Conservation (phyloP, 148 eudicot species). For the Rhododendron williamsianum region DNA sequence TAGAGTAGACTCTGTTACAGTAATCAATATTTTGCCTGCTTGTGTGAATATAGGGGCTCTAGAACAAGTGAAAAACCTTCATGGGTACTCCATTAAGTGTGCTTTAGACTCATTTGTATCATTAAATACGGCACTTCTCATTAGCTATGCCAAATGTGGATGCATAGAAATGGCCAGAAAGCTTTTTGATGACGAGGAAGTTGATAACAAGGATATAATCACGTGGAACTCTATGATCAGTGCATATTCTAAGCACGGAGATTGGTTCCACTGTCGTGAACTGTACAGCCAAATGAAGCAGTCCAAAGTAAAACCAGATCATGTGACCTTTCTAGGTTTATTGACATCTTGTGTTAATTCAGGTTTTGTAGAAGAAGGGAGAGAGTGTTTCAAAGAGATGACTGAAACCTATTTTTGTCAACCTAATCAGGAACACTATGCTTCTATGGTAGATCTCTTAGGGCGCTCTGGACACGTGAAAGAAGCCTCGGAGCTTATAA, state of each 20-base stretch:
- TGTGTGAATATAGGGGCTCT: slow-evolving; percentile 29
- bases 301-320: slow-evolving; percentile 21
- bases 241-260: slow-evolving; percentile 36
- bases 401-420: slow-evolving; percentile 22
- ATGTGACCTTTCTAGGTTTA: slow-evolving; percentile 31
- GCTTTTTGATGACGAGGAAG: slow-evolving; percentile 27
- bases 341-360: slow-evolving; percentile 38
- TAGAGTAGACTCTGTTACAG: slow-evolving; percentile 17
- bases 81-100: slow-evolving; percentile 26
- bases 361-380: slow-evolving; percentile 24
- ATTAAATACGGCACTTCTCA: slow-evolving; percentile 26
- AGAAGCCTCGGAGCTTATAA: slow-evolving; percentile 29
- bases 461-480: slow-evolving; percentile 28
- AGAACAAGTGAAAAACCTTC: slow-evolving; percentile 30
- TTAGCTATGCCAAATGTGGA: slow-evolving; percentile 40
- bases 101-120: slow-evolving; percentile 19
- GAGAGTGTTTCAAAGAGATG: slow-evolving; percentile 27
- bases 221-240: slow-evolving; percentile 35
- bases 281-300: slow-evolving; percentile 27
- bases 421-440: slow-evolving; percentile 34
- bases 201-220: slow-evolving; percentile 22
- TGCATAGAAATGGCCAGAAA: slow-evolving; percentile 33
- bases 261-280: slow-evolving; percentile 24
- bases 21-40: slow-evolving; percentile 31
- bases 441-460: slow-evolving; percentile 36